Base-by-base conservation (phyloP, 1,139 yeast genomes). In the Nakaseomyces bracarensis region DNA sequence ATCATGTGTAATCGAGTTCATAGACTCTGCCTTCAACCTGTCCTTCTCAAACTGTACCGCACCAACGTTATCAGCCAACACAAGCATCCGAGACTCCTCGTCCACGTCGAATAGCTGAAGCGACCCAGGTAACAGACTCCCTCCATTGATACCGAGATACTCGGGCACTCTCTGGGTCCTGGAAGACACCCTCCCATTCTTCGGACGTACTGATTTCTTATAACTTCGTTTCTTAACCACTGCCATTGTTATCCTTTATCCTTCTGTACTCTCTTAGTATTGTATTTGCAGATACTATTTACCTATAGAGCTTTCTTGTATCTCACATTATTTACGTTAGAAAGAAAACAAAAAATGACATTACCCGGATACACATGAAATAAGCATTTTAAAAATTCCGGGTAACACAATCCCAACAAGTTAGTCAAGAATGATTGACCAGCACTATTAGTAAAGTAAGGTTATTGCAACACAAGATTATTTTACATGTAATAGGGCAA, bases 11-110 rank as follows among this genome's bases (percentile, higher is more conserved):
- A 23, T 46, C 1, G 55, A 42, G n/a, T 49, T 50, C 2, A 55
- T 45, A 26, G 51, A 52, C 35, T 55, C 61, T 3, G 63, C 54
- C 37, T 50, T 50, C 41, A 57, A 40, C 36, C 63, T 43, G 28
- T 49, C 43, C 13, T 43, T 46, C 40, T 51, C 58, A 26, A 48
- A 49, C 31, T 33, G 26, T 26, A 15, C 36, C 6, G 26, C 36
- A 20, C 36, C 26, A 9, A 20, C 36, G n/a, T 33, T 21, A 4
- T 20, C 16, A 6, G 26, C 36, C 26, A 33, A 9, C 27, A 33
- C 36, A 10, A 33, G 26, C 25, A 20, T 33, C 11, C 16, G 6
- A 7, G 36, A 33, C 36, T 33, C 36, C 36, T 33, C 36, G 11
- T 33, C 36, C 36, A 33, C 36, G 18, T 33, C 36, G 9, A 33